A percentile compares a stretch with the other conserved stretches of the same genome.
These are phyloP conservation scores for Rhizopogon vulgaris DNA, from an alignment of 768 basidiomycete genomes.

Conservation along the genomic window DNA sequence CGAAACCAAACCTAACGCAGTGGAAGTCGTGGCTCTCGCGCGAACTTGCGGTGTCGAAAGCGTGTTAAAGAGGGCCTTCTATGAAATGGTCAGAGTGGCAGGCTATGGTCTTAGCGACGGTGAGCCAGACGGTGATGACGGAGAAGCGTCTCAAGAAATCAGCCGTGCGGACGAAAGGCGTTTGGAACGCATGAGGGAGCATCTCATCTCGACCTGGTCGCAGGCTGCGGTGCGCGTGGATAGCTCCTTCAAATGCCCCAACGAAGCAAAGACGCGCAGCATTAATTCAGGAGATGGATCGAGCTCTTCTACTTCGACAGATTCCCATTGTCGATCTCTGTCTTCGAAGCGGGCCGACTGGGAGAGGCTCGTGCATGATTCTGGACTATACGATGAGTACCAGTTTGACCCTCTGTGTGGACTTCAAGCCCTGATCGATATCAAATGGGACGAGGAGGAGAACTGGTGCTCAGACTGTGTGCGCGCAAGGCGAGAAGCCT, in stretches of 20 bases:
- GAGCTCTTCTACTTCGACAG: slow-evolving; percentile 10
- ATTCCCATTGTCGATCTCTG: neutral
- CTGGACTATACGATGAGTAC: slow-evolving; percentile 21
- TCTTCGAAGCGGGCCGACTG: slow-evolving; percentile 2
- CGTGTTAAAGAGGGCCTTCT: slow-evolving; percentile 32
- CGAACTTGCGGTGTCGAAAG: slow-evolving; percentile 18
- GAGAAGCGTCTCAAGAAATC: neutral
- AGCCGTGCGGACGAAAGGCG: slow-evolving; percentile 1
- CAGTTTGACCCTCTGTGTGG: slow-evolving; percentile 31
- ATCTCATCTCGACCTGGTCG: slow-evolving; percentile 2
- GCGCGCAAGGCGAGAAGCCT: slow-evolving; percentile 18
- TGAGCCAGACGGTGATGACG: neutral
- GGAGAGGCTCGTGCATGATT: slow-evolving; percentile 11
- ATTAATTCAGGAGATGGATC: neutral
- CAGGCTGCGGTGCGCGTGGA: slow-evolving; percentile 4
- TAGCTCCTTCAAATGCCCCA: slow-evolving; percentile 1
- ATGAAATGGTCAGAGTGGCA: slow-evolving; percentile 19
- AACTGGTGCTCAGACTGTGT: slow-evolving; percentile 33
- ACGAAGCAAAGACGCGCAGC: neutral
- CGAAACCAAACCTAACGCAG: slow-evolving; percentile 16
- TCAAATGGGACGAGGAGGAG: slow-evolving; percentile 18
- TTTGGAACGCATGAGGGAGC: slow-evolving; percentile 1
- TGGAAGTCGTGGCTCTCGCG: slow-evolving; percentile 26
- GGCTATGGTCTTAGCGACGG: slow-evolving; percentile 4
- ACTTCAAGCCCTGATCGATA: slow-evolving; percentile 23